These are phyloP conservation scores for Boletellus emodensis DNA, from an alignment of 768 basidiomycete species.

Conservation along the genomic window DNA sequence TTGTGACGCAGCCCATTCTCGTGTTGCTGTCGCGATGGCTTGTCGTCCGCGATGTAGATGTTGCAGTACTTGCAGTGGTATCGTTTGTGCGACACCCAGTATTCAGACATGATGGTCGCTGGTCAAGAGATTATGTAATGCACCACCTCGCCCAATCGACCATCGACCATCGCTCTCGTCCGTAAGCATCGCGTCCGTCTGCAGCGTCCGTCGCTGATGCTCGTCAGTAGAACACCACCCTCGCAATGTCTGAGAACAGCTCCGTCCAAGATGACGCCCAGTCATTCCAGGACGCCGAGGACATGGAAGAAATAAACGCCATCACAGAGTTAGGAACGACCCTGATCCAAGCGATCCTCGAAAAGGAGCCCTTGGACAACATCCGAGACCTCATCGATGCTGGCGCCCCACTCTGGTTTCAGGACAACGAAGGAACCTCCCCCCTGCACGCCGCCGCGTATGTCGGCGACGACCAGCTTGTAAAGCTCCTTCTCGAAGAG, in stretches of 20 bases:
- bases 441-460: constrained; percentile 86
- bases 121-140: constrained; percentile 20
- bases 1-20: constrained; percentile 93
- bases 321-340: constrained; percentile 53
- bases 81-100: constrained; percentile 89
- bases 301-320: constrained; percentile 39
- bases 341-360: constrained; percentile 58
- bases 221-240: neutral
- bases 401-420: constrained; percentile 87
- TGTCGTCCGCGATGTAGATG: constrained; percentile 95
- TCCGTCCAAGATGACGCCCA: constrained; percentile 7
- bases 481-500: constrained; percentile 63
- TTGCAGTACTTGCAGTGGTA: constrained; percentile 98
- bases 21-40: constrained; percentile 84
- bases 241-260: constrained; percentile 13
- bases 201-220: neutral
- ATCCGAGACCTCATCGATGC: constrained; percentile 51
- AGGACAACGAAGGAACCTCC: constrained; percentile 80
- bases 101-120: constrained; percentile 66
- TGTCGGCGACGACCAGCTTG: constrained; percentile 58
- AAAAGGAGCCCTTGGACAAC: constrained; percentile 38
- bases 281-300: constrained; percentile 24
- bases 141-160: neutral
- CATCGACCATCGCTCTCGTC: neutral
- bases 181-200: neutral